Evolutionary conservation across 2,329 filamentous ascomycete genomes (phyloP).

Genomic region (Aureobasidium sp.): DNA sequence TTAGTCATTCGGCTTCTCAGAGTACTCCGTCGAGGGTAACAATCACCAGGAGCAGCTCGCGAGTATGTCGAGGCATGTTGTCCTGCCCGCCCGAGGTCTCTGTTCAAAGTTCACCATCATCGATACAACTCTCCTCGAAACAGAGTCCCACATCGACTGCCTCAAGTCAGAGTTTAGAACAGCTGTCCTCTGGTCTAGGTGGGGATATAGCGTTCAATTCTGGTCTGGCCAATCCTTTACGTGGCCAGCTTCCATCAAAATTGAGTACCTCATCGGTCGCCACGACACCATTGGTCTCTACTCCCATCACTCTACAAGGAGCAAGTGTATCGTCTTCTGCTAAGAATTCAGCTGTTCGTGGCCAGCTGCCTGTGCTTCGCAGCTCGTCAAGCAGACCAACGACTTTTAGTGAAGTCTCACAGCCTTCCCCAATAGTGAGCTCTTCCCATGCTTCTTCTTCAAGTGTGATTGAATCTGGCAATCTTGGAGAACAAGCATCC

Average conservation of each 20-base stretch:
- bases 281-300: neutral
- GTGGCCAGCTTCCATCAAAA: neutral
- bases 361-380: neutral
- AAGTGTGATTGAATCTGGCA: neutral
- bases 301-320: neutral
- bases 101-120: too few relatives aligned
- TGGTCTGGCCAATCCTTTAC: neutral
- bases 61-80: neutral
- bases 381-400: neutral
- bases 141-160: neutral
- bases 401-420: neutral
- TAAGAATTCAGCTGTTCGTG: neutral
- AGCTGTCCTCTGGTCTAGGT: neutral
- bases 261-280: neutral
- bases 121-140: neutral
- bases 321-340: neutral
- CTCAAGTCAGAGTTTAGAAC: neutral
- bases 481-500: neutral
- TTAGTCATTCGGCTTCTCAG: neutral
- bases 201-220: neutral
- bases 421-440: too few relatives aligned
- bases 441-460: neutral
- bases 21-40: neutral
- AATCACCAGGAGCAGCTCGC: neutral
- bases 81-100: neutral